A percentile compares a stretch with the other conserved stretches of the same genome.
phyloP scores from a whole-genome alignment of 352 stramenopile genomes.

The Poterioochromonas sp. region DNA sequence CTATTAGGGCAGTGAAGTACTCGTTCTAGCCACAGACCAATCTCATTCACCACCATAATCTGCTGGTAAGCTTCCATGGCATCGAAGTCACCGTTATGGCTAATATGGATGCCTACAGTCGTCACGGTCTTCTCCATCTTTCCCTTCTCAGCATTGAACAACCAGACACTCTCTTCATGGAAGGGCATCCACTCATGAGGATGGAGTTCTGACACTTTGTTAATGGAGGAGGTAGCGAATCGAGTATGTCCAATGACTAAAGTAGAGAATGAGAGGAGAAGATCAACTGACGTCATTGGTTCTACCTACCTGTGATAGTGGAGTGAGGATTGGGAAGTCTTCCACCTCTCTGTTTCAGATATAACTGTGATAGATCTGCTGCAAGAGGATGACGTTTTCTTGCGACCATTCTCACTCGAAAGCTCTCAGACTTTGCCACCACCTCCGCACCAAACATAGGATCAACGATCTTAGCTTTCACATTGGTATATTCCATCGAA shows the following conservation, averaged over 20 bases:
- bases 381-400: constrained; percentile 19
- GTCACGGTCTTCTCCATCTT: neutral
- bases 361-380: constrained; percentile 23
- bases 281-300: neutral
- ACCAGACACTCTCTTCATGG: constrained; percentile 36
- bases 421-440: neutral
- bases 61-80: constrained; percentile 36
- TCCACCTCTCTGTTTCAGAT: neutral
- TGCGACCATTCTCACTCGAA: constrained; percentile 1
- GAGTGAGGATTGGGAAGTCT: neutral
- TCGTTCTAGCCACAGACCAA: constrained; percentile 36
- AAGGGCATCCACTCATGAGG: constrained; percentile 41
- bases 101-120: constrained; percentile 41
- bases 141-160: constrained; percentile 31
- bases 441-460: constrained; percentile 18
- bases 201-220: constrained; percentile 39
- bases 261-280: neutral
- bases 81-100: constrained; percentile 43
- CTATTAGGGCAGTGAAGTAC: constrained; percentile 34
- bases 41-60: constrained; percentile 39
- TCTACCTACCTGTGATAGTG: neutral
- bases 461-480: neutral
- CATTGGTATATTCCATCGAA: constrained; percentile 25
- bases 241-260: constrained; percentile 37
- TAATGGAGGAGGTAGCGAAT: constrained; percentile 38